phyloP scores from a whole-genome alignment of 768 basidiomycete genomes.

The Favolaschia claudopus region DNA sequence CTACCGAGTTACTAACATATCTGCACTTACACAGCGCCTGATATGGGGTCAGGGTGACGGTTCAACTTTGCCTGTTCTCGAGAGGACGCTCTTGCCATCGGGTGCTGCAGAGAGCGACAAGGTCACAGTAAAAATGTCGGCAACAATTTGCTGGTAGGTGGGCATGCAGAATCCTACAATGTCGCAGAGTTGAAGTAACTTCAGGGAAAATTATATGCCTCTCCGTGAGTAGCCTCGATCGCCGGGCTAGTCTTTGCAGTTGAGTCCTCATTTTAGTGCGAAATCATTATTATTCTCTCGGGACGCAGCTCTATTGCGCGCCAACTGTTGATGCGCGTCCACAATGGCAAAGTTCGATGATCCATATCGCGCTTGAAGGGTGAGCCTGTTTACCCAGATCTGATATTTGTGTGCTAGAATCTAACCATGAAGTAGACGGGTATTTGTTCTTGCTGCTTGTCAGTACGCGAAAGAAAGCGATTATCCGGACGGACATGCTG shows the following conservation, averaged over 20 bases:
- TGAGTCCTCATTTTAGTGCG: constrained; percentile 48
- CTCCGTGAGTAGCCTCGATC: constrained; percentile 46
- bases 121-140: constrained; percentile 56
- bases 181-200: not conserved
- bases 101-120: constrained; percentile 16
- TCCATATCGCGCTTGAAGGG: constrained; percentile 71
- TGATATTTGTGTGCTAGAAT: not conserved
- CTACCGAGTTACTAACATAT: not conserved
- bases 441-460: constrained; percentile 71
- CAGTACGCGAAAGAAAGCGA: constrained; percentile 64
- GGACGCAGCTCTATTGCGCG: constrained; percentile 68
- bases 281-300: constrained; percentile 63
- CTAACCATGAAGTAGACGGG: constrained; percentile 41
- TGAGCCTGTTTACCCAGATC: not conserved
- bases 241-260: not conserved
- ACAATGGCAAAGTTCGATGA: constrained; percentile 64
- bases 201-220: constrained; percentile 78
- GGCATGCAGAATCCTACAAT: not conserved
- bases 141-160: constrained; percentile 65
- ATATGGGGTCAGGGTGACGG: constrained; percentile 72
- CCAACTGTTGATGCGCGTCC: constrained; percentile 70
- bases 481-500: constrained; percentile 57
- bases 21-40: constrained; percentile 37
- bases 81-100: constrained; percentile 43
- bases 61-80: constrained; percentile 57